These are phyloP conservation scores for Pseudoperonospora humuli DNA, from an alignment of 352 stramenopile species.

Conservation along the genomic window DNA sequence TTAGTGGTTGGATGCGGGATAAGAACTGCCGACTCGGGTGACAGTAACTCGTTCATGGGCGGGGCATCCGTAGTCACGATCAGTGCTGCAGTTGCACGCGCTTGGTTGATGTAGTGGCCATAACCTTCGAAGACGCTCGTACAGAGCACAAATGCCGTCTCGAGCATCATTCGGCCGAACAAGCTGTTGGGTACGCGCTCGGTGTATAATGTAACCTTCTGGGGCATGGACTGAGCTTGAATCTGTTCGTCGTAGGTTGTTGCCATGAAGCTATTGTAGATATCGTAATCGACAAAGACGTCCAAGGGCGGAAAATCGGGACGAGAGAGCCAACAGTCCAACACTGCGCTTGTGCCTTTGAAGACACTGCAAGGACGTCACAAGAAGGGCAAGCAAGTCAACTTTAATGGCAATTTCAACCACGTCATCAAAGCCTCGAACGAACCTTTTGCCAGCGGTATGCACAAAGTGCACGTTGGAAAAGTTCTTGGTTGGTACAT, in stretches of 20 bases:
- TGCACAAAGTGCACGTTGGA: slow-evolving; percentile 30
- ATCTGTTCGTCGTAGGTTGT: slow-evolving; percentile 20
- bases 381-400: background rate
- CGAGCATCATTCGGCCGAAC: slow-evolving; percentile 39
- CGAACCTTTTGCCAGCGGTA: slow-evolving; percentile 27
- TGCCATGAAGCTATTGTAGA: slow-evolving; percentile 25
- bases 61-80: slow-evolving; percentile 43
- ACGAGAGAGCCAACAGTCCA: slow-evolving; percentile 42
- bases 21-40: slow-evolving; percentile 29
- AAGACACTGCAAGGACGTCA: slow-evolving; percentile 19
- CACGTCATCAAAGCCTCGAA: slow-evolving; percentile 1
- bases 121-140: slow-evolving; percentile 50
- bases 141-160: slow-evolving; percentile 41
- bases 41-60: slow-evolving; percentile 60
- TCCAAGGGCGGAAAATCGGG: slow-evolving; percentile 34
- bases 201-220: slow-evolving; percentile 29
- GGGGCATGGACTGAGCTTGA: slow-evolving; percentile 5
- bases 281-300: slow-evolving; percentile 32
- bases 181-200: slow-evolving; percentile 21
- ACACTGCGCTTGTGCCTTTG: slow-evolving; percentile 35
- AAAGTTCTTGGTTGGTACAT: slow-evolving; percentile 23
- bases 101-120: slow-evolving; percentile 69
- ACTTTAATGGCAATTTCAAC: slow-evolving; percentile 1
- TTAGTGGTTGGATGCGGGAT: slow-evolving; percentile 15
- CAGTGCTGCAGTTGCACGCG: slow-evolving; percentile 32